Percentiles rank a stretch among this genome's conserved stretches.
phyloP scores from a whole-genome alignment of 306 rosid species.

The Clitoria ternatea region DNA sequence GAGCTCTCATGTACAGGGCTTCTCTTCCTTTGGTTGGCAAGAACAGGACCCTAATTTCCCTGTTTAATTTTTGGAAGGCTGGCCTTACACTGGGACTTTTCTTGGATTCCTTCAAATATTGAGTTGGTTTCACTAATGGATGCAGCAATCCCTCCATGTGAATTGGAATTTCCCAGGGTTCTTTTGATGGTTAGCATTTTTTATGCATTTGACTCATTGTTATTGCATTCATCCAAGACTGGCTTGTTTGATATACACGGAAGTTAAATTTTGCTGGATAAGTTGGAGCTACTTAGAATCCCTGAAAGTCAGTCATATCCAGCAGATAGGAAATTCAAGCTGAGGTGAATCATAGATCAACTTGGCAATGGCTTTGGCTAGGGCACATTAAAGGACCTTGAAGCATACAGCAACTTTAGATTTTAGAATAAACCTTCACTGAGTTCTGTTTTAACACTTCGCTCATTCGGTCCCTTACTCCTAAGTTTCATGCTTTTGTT shows the following conservation, averaged over 20 bases:
- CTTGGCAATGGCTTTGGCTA: background rate
- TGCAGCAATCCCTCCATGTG: conserved; percentile 16
- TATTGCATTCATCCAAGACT: background rate
- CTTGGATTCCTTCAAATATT: conserved; percentile 91
- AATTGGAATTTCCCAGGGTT: conserved; percentile 19
- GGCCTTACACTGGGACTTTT: conserved; percentile 92
- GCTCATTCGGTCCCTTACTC: background rate
- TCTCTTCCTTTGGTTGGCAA: conserved; percentile 56
- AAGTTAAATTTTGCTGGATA: conserved; percentile 1
- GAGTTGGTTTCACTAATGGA: conserved; percentile 31
- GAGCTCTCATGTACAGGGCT: conserved; percentile 81
- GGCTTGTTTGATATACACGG: background rate
- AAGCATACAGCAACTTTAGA: conserved; percentile 8
- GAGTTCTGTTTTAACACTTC: background rate
- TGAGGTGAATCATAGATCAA: background rate
- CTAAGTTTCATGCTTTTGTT: background rate
- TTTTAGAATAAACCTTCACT: background rate
- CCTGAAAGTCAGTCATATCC: background rate
- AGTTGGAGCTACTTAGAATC: background rate
- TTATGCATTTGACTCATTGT: conserved; percentile 2
- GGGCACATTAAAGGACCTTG: background rate
- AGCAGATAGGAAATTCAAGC: background rate
- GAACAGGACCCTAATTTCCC: conserved; percentile 50
- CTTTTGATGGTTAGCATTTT: conserved; percentile 9
- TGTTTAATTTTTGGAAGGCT: conserved; percentile 93